Evolutionary conservation across 192 early-diverging fungal species (phyloP), one percentile per base, ranked within the genome.

Genomic region (Umbelopsis vinacea): DNA sequence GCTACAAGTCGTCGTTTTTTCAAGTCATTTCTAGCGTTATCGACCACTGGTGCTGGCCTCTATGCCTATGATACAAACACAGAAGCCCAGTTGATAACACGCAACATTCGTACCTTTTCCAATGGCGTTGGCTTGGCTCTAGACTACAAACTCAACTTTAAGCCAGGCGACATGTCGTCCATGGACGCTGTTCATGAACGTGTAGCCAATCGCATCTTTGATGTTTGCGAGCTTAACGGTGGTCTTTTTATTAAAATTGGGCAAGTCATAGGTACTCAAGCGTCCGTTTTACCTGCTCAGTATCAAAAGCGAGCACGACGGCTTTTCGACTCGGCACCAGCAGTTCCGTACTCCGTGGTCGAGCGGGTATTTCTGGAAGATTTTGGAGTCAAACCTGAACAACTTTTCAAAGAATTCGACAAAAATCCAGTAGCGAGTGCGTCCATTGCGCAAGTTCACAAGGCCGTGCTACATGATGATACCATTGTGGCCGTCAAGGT

Each of bases 371-470:
- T 98, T 69, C 73, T 71, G 60, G 77, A 84, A 23, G 90, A 95
- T 37, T 89, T 96, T 74, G 84, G 84, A 17, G 52, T 45, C 48
- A 79, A 79, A 0, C 81, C 91, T 10, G 79, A 86, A 9, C 85
- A 88, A 8, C 48, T 94, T 33, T 98, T 97, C 84, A 76, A 73
- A 8, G 82, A 85, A 2, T 97, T 98, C 76, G 87, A 88, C 19
- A 60, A 71, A 6, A 40, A 76, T 14, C 91, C 96, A 9, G 79
- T 94, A 14, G 96, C 95, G 0, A 91, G 92, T 8, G 96, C 96
- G 0, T 96, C 95, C n/a, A 93, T 98, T 57, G 96, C 95, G 0
- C 95, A 97, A 73, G 96, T 98, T 6, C 96, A 98, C 71, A 86
- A 85, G n/a, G 94, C 93, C 3, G 86, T 76, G 21, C 76, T 94